Conservation (phyloP, 495 filamentous ascomycete species). For the Acidiella bohemica region DNA sequence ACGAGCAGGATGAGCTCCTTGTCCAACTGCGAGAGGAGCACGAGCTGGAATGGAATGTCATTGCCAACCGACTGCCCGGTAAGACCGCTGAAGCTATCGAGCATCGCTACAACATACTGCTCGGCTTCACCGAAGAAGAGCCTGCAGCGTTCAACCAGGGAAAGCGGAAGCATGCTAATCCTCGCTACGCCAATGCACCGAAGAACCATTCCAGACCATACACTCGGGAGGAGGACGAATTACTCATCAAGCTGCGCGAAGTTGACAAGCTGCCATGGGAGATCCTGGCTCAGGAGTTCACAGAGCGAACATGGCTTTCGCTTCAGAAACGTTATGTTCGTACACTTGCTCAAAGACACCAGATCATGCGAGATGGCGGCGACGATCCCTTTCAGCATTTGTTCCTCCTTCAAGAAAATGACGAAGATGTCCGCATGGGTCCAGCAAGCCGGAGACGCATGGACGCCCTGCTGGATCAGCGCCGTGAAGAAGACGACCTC, state of each 20-base stretch:
- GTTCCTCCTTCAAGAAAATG: neutral
- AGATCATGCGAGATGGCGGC: neutral
- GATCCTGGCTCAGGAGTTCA: constrained; percentile 6
- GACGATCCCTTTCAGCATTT: constrained; percentile 10
- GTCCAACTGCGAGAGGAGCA: constrained; percentile 13
- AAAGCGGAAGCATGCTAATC: neutral
- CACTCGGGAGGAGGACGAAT: constrained; percentile 10
- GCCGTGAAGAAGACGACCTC: constrained; percentile 8
- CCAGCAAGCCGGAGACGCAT: neutral
- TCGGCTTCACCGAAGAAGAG: neutral
- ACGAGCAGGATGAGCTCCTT: constrained; percentile 14
- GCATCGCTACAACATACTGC: constrained; percentile 8
- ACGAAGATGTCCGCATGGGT: neutral
- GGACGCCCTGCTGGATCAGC: constrained; percentile 1
- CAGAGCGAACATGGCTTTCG: constrained; percentile 8
- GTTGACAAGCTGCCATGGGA: constrained; percentile 15
- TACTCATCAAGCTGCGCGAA: constrained; percentile 14
- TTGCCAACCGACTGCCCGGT: constrained; percentile 6
- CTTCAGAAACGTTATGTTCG: constrained; percentile 20
- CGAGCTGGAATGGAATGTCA: constrained; percentile 7
- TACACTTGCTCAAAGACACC: constrained; percentile 4
- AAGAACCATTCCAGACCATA: constrained; percentile 1
- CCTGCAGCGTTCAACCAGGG: neutral
- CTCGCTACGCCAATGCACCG: neutral
- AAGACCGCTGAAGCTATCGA: constrained; percentile 4